Conservation (phyloP, 73 alveolate species). For the Tetrahymena thermophila region DNA sequence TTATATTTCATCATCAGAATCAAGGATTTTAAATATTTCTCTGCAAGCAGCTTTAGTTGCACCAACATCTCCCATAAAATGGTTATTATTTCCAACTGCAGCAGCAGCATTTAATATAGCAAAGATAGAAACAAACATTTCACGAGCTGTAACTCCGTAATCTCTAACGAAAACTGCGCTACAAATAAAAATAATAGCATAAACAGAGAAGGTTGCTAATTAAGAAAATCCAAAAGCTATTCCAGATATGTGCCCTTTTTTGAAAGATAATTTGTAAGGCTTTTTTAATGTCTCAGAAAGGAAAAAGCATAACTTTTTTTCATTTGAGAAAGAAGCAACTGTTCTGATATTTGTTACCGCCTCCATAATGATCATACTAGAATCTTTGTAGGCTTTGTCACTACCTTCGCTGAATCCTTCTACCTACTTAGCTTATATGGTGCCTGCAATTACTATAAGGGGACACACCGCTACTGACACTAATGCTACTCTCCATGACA, state of each 20-base stretch:
- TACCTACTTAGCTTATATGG: conserved; percentile 49
- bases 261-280: conserved; percentile 38
- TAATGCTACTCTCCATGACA: conserved; percentile 22
- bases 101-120: conserved; percentile 75
- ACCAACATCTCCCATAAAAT: conserved; percentile 63
- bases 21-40: conserved; percentile 34
- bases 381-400: conserved; percentile 71
- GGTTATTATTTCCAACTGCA: conserved; percentile 74
- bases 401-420: conserved; percentile 46
- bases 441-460: conserved; percentile 22
- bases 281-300: conserved; percentile 38
- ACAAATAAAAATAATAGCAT: conserved; percentile 56
- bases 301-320: conserved; percentile 51
- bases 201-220: conserved; percentile 53
- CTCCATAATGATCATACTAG: conserved; percentile 76
- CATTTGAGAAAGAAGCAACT: conserved; percentile 69
- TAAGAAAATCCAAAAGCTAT: conserved; percentile 67
- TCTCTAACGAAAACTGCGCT: conserved; percentile 61
- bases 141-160: conserved; percentile 46
- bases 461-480: conserved; percentile 22
- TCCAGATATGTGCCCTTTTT: conserved; percentile 63
- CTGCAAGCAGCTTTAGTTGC: conserved; percentile 61
- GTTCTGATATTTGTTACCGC: conserved; percentile 81
- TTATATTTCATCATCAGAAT: conserved; percentile 29
- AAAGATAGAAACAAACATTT: conserved; percentile 59